These are phyloP conservation scores for Flaveria robusta DNA, from an alignment of 129 eudicot species.

Conservation along the genomic window DNA sequence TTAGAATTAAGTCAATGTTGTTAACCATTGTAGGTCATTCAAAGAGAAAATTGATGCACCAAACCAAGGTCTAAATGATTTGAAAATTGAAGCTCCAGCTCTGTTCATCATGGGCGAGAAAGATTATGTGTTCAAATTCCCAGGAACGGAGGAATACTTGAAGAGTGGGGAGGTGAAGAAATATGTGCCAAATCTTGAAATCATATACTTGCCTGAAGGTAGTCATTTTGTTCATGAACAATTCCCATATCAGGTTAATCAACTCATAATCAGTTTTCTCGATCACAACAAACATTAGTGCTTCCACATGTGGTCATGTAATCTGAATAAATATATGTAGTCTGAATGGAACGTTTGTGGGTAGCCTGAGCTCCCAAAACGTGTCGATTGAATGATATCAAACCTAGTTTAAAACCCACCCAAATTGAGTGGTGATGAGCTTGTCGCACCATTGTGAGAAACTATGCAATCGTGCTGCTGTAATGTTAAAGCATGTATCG, in stretches of 20 bases:
- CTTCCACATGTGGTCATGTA: neutral
- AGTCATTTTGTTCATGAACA: conserved; percentile 37
- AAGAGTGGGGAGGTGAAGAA: conserved; percentile 27
- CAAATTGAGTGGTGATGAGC: no score
- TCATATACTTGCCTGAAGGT: conserved; percentile 25
- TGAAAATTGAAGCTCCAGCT: conserved; percentile 30
- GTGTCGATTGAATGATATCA: neutral
- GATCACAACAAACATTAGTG: conserved; percentile 2
- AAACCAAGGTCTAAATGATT: conserved; percentile 12
- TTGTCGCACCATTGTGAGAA: no score
- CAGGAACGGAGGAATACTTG: conserved; percentile 34
- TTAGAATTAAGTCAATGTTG: neutral
- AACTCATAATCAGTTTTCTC: conserved; percentile 24
- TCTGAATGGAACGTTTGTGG: neutral
- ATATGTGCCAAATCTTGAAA: conserved; percentile 30
- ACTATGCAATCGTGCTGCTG: no score
- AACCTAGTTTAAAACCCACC: no score
- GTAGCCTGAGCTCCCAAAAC: neutral
- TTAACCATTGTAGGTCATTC: neutral
- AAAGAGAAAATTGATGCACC: conserved; percentile 9
- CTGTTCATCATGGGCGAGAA: conserved; percentile 25
- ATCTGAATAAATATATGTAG: neutral
- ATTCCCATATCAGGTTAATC: conserved; percentile 28
- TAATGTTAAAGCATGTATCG: no score
- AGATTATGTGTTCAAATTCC: conserved; percentile 26